phyloP scores from a whole-genome alignment of 106 monocot genomes.

The Phalaenopsis equestris region DNA sequence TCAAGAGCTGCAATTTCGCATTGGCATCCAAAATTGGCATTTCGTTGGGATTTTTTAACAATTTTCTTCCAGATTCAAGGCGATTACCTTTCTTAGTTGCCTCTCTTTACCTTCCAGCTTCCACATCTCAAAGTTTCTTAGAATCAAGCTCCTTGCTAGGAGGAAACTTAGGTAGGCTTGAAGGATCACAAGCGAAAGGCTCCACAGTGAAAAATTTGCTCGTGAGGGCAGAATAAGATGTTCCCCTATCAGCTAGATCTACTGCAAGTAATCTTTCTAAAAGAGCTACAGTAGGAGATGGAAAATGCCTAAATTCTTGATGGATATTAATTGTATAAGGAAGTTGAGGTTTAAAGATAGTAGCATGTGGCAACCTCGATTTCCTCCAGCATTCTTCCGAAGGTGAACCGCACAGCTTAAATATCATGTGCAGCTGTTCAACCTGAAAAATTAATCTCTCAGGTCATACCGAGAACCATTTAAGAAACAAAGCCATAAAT shows the following conservation, averaged over 20 bases:
- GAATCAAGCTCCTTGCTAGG: conserved; percentile 72
- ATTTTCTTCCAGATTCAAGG: not conserved
- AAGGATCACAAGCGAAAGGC: conserved; percentile 54
- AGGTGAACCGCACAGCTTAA: conserved; percentile 10
- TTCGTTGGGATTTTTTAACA: not conserved
- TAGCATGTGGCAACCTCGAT: conserved; percentile 9
- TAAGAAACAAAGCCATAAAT: too few species aligned
- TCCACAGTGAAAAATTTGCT: conserved; percentile 37
- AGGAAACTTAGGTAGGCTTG: conserved; percentile 56
- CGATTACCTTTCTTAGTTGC: not conserved
- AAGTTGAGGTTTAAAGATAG: conserved; percentile 8
- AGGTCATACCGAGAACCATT: too few species aligned
- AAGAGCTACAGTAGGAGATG: not conserved
- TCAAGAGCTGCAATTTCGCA: not conserved
- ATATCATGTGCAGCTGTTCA: conserved; percentile 10
- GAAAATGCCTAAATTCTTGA: conserved; percentile 5
- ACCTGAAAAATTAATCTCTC: not conserved
- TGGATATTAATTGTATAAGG: not conserved
- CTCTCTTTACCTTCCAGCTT: conserved; percentile 40
- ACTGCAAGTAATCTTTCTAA: conserved; percentile 7
- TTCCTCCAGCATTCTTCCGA: conserved; percentile 11
- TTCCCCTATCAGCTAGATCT: conserved; percentile 1
- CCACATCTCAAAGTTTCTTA: conserved; percentile 50
- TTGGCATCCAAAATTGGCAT: not conserved
- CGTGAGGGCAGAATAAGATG: conserved; percentile 1